A percentile compares a stretch with the other conserved stretches of the same genome.
Conservation (phyloP, 192 early-diverging fungal genomes). For the Backusella circina region DNA sequence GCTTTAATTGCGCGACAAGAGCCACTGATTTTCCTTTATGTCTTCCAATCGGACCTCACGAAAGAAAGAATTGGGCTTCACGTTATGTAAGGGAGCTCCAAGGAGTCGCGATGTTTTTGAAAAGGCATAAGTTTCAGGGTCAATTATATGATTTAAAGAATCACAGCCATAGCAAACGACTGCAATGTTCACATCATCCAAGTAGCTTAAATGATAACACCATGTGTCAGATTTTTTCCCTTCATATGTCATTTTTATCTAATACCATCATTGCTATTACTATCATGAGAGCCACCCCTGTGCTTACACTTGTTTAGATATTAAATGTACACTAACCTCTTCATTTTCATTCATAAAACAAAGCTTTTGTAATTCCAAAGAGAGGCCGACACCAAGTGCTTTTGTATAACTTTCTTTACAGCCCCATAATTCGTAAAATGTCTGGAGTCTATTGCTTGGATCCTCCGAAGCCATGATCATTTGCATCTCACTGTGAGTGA, state of each 20-base stretch:
- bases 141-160: neutral
- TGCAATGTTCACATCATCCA: conserved; percentile 10
- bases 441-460: neutral
- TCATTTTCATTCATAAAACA: neutral
- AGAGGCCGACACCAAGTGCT: conserved; percentile 17
- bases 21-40: conserved; percentile 2
- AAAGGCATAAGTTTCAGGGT: neutral
- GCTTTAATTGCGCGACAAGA: conserved; percentile 4
- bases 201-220: conserved; percentile 9
- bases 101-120: neutral
- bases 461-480: neutral
- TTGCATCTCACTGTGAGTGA: neutral
- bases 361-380: neutral
- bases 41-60: neutral
- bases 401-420: conserved; percentile 29
- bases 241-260: conserved; percentile 1
- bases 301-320: neutral
- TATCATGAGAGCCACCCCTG: neutral
- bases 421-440: conserved; percentile 22
- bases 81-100: neutral
- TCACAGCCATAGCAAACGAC: conserved; percentile 12
- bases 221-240: neutral
- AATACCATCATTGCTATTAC: neutral
- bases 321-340: neutral
- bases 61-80: neutral